phyloP scores from a whole-genome alignment of 768 basidiomycete species.

The Polyporus arcularius region DNA sequence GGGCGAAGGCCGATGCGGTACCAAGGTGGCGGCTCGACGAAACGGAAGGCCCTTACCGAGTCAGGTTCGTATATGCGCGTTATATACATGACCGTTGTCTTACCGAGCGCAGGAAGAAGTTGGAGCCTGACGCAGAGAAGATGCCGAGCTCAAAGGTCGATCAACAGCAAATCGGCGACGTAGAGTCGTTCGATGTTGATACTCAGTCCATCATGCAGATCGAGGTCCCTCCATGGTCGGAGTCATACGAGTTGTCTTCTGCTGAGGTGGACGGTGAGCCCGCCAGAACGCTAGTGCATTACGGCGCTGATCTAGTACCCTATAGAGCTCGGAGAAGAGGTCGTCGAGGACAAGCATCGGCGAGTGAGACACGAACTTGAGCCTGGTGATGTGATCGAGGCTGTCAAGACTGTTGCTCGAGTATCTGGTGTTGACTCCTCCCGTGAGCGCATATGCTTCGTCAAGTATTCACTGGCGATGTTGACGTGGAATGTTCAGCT shows the following conservation, averaged over 20 bases:
- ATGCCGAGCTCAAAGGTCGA: conserved; percentile 49
- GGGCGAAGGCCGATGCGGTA: conserved; percentile 58
- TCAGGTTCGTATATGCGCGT: conserved; percentile 53
- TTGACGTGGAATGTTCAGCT: conserved; percentile 42
- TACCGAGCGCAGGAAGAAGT: conserved; percentile 58
- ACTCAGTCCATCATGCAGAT: conserved; percentile 49
- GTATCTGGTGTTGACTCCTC: conserved; percentile 91
- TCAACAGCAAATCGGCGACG: conserved; percentile 46
- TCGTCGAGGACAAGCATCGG: conserved; percentile 86
- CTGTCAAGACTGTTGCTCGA: conserved; percentile 81
- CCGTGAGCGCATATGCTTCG: conserved; percentile 51
- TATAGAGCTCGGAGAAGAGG: conserved; percentile 65
- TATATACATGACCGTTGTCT: not conserved
- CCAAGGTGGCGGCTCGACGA: conserved; percentile 82
- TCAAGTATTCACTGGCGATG: not conserved
- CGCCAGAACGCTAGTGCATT: not conserved
- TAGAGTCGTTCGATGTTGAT: conserved; percentile 54
- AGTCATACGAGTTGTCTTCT: conserved; percentile 66
- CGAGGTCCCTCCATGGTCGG: conserved; percentile 75
- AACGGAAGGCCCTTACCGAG: conserved; percentile 87
- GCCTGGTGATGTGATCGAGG: conserved; percentile 88
- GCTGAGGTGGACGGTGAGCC: conserved; percentile 59
- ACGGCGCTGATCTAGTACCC: not conserved
- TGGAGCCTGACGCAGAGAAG: conserved; percentile 62
- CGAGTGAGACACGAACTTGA: conserved; percentile 85